Evolutionary conservation across 495 filamentous ascomycete species (phyloP).

Genomic region (Annulohypoxylon stygium): DNA sequence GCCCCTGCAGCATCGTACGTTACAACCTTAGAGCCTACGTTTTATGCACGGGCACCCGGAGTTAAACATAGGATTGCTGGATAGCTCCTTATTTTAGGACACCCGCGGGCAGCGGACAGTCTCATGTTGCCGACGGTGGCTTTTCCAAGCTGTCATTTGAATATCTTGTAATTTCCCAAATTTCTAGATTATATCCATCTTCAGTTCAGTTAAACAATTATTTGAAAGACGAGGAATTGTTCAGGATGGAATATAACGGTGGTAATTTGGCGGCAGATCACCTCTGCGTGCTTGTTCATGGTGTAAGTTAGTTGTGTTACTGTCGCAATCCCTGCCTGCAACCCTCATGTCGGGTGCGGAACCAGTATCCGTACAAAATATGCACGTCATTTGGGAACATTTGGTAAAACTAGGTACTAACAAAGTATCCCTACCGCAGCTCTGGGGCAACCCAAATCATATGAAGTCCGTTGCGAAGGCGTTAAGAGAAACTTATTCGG

Average conservation of each 20-base stretch:
- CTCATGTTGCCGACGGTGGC: slow-evolving; percentile 25
- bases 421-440: slow-evolving; percentile 57
- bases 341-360: not conserved
- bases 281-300: slow-evolving; percentile 95
- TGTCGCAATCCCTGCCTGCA: slow-evolving; percentile 38
- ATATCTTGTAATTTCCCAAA: not conserved
- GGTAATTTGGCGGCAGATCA: slow-evolving; percentile 68
- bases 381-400: slow-evolving; percentile 19
- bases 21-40: slow-evolving; percentile 1
- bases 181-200: not conserved
- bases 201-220: not conserved
- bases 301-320: slow-evolving; percentile 66
- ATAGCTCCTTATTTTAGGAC: slow-evolving; percentile 7
- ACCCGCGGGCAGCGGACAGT: slow-evolving; percentile 18
- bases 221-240: not conserved
- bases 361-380: not conserved
- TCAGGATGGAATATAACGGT: slow-evolving; percentile 55
- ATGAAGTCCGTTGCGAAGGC: slow-evolving; percentile 77
- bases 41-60: slow-evolving; percentile 7
- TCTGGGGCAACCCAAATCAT: slow-evolving; percentile 94
- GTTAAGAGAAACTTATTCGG: slow-evolving; percentile 73
- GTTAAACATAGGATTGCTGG: not conserved
- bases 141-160: not conserved
- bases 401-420: slow-evolving; percentile 41
- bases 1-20: slow-evolving; percentile 2